A percentile compares a stretch with the other conserved stretches of the same genome.
Evolutionary conservation across 495 filamentous ascomycete species (phyloP).

Genomic region (Sordaria brevicollis): DNA sequence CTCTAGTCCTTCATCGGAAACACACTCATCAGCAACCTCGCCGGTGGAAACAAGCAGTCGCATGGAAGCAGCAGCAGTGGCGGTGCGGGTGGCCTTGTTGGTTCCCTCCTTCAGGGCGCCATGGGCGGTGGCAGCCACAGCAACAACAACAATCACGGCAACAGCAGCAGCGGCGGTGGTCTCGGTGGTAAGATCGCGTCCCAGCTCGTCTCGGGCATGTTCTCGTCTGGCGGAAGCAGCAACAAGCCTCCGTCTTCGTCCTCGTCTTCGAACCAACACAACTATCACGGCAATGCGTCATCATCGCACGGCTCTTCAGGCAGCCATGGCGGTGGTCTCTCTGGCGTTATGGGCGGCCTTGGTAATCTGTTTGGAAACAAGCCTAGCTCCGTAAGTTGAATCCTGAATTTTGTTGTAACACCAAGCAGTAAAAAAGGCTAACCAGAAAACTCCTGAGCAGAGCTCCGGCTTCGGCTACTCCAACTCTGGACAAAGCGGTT

Average conservation of each 20-base stretch:
- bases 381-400: conserved; percentile 20
- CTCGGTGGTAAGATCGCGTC: conserved; percentile 33
- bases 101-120: conserved; percentile 18
- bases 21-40: conserved; percentile 12
- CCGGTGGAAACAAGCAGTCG: conserved; percentile 2
- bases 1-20: conserved; percentile 18
- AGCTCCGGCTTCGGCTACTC: conserved; percentile 43
- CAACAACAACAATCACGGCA: conserved; percentile 15
- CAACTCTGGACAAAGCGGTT: conserved; percentile 29
- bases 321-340: conserved; percentile 25
- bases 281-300: conserved; percentile 24
- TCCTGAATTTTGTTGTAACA: neutral
- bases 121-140: conserved; percentile 24
- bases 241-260: conserved; percentile 13
- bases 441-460: conserved; percentile 14
- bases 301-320: conserved; percentile 10
- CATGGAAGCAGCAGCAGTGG: conserved; percentile 9
- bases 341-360: conserved; percentile 34
- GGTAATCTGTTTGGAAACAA: conserved; percentile 32
- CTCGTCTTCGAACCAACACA: conserved; percentile 20
- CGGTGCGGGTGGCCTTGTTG: conserved; percentile 25
- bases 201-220: conserved; percentile 35
- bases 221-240: conserved; percentile 25
- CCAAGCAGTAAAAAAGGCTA: neutral
- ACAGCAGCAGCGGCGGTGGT: conserved; percentile 24